phyloP scores from a whole-genome alignment of 1,139 yeast genomes.

The Yamadazyma dendronema region DNA sequence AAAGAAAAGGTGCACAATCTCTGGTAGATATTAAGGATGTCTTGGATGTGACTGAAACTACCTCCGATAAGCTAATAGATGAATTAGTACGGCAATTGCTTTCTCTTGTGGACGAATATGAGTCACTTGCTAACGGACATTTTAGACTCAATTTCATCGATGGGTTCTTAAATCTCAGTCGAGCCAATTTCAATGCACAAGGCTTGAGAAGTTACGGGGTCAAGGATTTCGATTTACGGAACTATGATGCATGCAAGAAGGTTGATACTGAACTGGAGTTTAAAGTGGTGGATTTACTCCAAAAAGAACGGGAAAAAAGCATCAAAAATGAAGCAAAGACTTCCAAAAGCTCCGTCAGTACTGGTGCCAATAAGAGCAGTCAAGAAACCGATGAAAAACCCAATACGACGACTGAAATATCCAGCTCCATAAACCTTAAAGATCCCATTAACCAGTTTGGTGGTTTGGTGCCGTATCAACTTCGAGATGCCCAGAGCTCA shows the following conservation, averaged over 20 bases:
- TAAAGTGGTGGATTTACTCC: constrained; percentile 14
- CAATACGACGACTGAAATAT: not conserved
- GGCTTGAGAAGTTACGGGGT: constrained; percentile 22
- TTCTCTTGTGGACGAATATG: constrained; percentile 30
- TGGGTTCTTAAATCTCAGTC: constrained; percentile 36
- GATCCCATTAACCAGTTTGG: constrained; percentile 55
- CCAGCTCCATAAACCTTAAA: constrained; percentile 10
- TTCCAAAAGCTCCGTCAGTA: constrained; percentile 3
- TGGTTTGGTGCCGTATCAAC: constrained; percentile 42
- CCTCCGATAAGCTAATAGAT: not conserved
- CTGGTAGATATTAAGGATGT: too few relatives aligned
- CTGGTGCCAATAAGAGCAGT: too few relatives aligned
- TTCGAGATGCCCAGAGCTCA: constrained; percentile 37
- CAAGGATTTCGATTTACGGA: constrained; percentile 29
- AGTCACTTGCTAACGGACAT: constrained; percentile 19
- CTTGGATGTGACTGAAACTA: too few relatives aligned
- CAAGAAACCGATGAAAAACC: too few relatives aligned
- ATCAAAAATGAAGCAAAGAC: constrained; percentile 4
- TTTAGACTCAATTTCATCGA: constrained; percentile 23
- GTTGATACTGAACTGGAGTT: constrained; percentile 14
- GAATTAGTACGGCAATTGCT: constrained; percentile 15
- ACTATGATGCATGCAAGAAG: constrained; percentile 24
- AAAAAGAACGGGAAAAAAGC: constrained; percentile 2
- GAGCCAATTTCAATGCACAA: constrained; percentile 35
- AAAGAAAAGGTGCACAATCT: too few relatives aligned